Percentiles rank a stretch among this genome's conserved stretches.
Conservation (phyloP, 495 filamentous ascomycete species). For the Neurospora sp. region DNA sequence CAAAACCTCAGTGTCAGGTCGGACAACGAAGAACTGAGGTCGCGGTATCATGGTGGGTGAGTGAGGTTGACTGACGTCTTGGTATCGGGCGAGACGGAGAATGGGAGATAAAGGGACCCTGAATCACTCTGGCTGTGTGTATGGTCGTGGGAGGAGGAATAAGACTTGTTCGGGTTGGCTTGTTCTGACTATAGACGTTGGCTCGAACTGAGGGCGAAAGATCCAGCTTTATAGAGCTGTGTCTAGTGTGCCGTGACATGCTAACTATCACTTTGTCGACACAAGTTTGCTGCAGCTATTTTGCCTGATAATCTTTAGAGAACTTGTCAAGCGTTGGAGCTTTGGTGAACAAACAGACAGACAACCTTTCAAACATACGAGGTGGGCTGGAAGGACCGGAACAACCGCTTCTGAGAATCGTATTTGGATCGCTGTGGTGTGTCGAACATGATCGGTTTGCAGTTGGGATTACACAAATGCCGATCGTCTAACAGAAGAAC, state of each 20-base stretch:
- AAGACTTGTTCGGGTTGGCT: not conserved
- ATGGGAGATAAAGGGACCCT: not conserved
- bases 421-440: not conserved
- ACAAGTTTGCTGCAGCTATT: not conserved
- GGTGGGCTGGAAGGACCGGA: not conserved
- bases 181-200: not conserved
- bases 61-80: not conserved
- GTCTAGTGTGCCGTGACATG: not conserved
- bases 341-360: not conserved
- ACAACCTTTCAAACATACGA: not conserved
- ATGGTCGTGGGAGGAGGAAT: not conserved
- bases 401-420: not conserved
- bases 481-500: not conserved
- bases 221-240: not conserved
- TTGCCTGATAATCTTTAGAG: not conserved
- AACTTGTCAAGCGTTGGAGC: not conserved
- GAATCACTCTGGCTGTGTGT: not conserved
- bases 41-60: constrained; percentile 2
- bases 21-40: constrained; percentile 27
- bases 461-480: not conserved
- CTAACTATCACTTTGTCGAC: not conserved
- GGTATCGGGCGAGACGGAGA: not conserved
- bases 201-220: not conserved
- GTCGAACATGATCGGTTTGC: not conserved
- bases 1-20: constrained; percentile 12